Base-by-base conservation (phyloP, 139 green algal genomes). In the Chlamydomonas sp. region DNA sequence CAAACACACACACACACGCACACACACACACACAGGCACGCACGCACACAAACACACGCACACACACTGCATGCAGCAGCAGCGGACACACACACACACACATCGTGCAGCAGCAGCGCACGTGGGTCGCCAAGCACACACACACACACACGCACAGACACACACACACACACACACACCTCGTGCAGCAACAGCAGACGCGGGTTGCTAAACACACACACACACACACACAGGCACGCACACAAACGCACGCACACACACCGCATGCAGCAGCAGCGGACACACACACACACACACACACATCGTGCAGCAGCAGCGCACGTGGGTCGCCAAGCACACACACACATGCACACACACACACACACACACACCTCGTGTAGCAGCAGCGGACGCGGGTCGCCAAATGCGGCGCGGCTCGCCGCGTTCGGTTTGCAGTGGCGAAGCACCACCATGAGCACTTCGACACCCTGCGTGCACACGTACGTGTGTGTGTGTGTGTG, bases 41-140 rank as follows among this genome's bases (percentile, higher is more conserved):
- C n/a, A n/a, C n/a, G n/a, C n/a, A n/a, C n/a, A n/a, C n/a, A n/a
- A n/a, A n/a, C n/a, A n/a, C n/a, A n/a, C n/a, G n/a, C n/a, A n/a
- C n/a, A n/a, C n/a, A n/a, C n/a, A n/a, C n/a, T n/a, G n/a, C n/a
- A n/a, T n/a, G n/a, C n/a, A n/a, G n/a, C n/a, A n/a, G n/a, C n/a
- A n/a, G n/a, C n/a, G n/a, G n/a, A n/a, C n/a, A n/a, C n/a, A n/a
- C n/a, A n/a, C n/a, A n/a, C n/a, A n/a, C n/a, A n/a, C n/a, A n/a
- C n/a, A n/a, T n/a, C n/a, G n/a, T n/a, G n/a, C n/a, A n/a, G n/a
- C n/a, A n/a, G n/a, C n/a, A n/a, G n/a, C n/a, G n/a, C n/a, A 54
- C 43, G 43, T 54, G 16, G 16, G 71, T 37, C 77, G 84, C 30
- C 84, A 49, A 24, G 20, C 58, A 39, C 20, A 66, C 58, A 66